Percentiles rank a stretch among this genome's conserved stretches.
phyloP scores from a whole-genome alignment of 2,329 filamentous ascomycete genomes.

The Apiospora phragmitis region DNA sequence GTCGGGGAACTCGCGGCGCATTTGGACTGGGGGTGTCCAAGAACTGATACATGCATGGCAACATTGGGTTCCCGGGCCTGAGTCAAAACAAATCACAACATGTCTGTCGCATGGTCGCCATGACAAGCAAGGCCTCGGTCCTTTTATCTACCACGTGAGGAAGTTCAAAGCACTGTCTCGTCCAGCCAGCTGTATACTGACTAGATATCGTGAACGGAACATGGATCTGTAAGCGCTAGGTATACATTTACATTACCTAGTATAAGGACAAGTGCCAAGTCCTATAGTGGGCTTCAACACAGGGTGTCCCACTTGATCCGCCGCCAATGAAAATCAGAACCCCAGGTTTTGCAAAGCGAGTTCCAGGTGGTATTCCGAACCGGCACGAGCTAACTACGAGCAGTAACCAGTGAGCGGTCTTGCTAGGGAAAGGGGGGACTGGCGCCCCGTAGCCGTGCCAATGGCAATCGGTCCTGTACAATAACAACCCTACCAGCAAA shows the following conservation, averaged over 20 bases:
- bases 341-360: background rate
- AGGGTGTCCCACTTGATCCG: background rate
- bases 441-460: background rate
- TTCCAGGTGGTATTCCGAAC: background rate
- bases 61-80: background rate
- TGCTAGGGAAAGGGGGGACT: background rate
- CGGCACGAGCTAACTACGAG: background rate
- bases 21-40: background rate
- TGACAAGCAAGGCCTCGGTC: background rate
- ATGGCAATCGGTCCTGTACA: background rate
- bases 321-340: background rate
- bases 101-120: background rate
- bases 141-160: background rate
- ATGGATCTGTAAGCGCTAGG: background rate
- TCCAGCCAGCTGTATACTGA: background rate
- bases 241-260: too few relatives aligned
- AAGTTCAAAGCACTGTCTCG: background rate
- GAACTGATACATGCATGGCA: slow-evolving; percentile 4
- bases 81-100: background rate
- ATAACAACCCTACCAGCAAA: background rate
- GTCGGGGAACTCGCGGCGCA: background rate
- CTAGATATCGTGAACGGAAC: background rate
- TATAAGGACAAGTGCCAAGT: background rate
- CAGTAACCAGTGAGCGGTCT: background rate
- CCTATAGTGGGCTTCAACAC: too few relatives aligned